Base-by-base conservation (phyloP, 2,329 filamentous ascomycete genomes). In the Cladosporium sp. region DNA sequence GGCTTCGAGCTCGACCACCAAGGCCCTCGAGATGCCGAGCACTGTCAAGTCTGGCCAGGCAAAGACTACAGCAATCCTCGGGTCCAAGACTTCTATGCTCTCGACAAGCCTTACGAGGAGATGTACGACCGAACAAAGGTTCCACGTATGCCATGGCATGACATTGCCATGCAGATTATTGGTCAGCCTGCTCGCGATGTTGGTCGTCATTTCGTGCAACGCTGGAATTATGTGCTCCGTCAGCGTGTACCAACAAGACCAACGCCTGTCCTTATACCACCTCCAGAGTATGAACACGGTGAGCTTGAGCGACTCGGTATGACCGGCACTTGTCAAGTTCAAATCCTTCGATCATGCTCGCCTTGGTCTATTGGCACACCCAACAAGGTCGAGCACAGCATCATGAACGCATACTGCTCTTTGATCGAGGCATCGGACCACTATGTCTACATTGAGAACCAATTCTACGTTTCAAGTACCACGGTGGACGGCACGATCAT, bases 51-150 rank as follows among this genome's bases (percentile, higher is more conserved):
- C 24, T 99, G 95, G 87, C 94, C 95, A 0, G 95, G 95, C 60
- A 99, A 99, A 78, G 95, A 99, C 78, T 99, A 99, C 79, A 97
- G 93, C 0, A 99, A 99, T 74, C 94, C 95, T 21, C 86, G 95
- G 72, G 92, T 97, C 3, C 92, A 96, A 72, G 95, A 99, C 77
- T 99, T 99, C 76, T 97, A 92, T 81, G 88, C 89, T 66, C 86
- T 99, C 30, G 90, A 95, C 75, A 92, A 96, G 77, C 95, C 95
- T 1, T 98, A 98, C 74, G 95, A 97, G 75, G 95, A 99, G 78
- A 98, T 98, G 95, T 99, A 98, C 74, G 92, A 98, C 78, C 90
- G 95, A 65, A 90, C 88, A 67, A 91, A 91, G 76, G 87, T 94
- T 21, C 93, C 95, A 1, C 85, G 95, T 68, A 99, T 98, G 95